Percentiles rank a stretch among this genome's conserved stretches.
Evolutionary conservation across 345 rosid species (phyloP).

Genomic region (Euphorbia tirucalli): DNA sequence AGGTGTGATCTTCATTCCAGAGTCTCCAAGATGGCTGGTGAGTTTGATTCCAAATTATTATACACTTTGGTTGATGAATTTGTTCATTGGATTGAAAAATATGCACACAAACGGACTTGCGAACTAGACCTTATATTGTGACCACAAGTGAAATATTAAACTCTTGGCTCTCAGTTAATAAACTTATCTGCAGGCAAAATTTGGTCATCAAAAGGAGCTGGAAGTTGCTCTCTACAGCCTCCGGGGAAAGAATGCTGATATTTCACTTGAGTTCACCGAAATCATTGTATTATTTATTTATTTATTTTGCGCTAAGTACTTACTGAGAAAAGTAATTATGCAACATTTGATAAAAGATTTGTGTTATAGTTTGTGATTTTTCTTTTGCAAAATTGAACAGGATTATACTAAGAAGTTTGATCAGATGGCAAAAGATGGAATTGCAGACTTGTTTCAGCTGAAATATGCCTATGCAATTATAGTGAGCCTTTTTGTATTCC

Average conservation of each 20-base stretch:
- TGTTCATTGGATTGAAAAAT: too few species aligned
- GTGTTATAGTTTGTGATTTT: background rate
- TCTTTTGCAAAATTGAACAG: conserved; percentile 16
- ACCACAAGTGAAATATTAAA: too few species aligned
- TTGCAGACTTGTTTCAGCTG: conserved; percentile 30
- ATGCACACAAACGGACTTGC: too few species aligned
- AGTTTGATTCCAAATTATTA: too few species aligned
- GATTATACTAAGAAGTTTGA: conserved; percentile 27
- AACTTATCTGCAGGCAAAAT: conserved; percentile 42
- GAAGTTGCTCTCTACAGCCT: conserved; percentile 45
- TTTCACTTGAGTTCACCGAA: conserved; percentile 51
- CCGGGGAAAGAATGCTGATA: conserved; percentile 47
- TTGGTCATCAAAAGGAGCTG: conserved; percentile 38
- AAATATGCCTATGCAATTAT: conserved; percentile 29
- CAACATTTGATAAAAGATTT: background rate
- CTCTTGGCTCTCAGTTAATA: too few species aligned
- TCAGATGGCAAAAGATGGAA: conserved; percentile 23
- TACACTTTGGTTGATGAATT: too few species aligned
- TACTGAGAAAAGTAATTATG: too few species aligned
- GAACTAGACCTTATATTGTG: too few species aligned
- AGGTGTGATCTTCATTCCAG: conserved; percentile 43
- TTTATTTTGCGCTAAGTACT: too few species aligned
- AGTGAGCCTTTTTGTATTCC: conserved; percentile 25
- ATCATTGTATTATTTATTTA: conserved; percentile 43
- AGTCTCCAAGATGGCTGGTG: conserved; percentile 54